Conservation (phyloP, 2,329 filamentous ascomycete species). For the Alternaria solani region DNA sequence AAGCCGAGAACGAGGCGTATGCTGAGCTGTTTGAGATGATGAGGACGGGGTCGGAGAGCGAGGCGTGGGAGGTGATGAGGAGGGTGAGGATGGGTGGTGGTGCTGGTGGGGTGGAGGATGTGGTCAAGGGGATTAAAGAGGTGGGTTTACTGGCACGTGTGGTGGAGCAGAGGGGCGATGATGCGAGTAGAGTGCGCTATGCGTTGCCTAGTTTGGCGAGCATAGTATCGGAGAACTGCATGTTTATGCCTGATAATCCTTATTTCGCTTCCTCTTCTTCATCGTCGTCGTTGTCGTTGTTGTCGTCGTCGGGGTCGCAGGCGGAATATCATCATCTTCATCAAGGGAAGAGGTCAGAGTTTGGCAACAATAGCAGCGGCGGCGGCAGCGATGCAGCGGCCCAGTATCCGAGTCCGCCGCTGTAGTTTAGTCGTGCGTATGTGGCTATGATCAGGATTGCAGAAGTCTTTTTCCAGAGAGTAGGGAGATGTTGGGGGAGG, state of each 20-base stretch:
- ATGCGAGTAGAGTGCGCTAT: conserved; percentile 6
- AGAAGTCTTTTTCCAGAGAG: neutral
- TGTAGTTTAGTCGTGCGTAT: neutral
- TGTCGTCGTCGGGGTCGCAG: neutral
- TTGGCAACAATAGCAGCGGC: no score
- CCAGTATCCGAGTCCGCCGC: neutral
- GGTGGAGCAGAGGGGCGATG: conserved; percentile 3
- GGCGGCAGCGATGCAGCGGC: neutral
- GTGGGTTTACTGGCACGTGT: conserved; percentile 23
- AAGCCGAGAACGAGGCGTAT: conserved; percentile 20
- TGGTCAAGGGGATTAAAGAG: conserved; percentile 23
- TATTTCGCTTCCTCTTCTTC: neutral
- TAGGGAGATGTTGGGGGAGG: accelerated
- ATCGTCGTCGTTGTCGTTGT: no score
- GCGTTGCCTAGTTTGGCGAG: neutral
- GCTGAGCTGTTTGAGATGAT: conserved; percentile 23
- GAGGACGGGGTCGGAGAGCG: conserved; percentile 17
- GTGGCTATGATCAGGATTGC: neutral
- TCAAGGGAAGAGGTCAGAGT: neutral
- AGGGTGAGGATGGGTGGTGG: conserved; percentile 24
- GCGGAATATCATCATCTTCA: neutral
- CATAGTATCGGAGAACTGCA: neutral
- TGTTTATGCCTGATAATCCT: neutral
- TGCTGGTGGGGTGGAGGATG: conserved; percentile 8
- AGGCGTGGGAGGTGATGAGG: conserved; percentile 20